Conservation (phyloP, 768 basidiomycete genomes). For the Phylloporus rhodoxanthus region DNA sequence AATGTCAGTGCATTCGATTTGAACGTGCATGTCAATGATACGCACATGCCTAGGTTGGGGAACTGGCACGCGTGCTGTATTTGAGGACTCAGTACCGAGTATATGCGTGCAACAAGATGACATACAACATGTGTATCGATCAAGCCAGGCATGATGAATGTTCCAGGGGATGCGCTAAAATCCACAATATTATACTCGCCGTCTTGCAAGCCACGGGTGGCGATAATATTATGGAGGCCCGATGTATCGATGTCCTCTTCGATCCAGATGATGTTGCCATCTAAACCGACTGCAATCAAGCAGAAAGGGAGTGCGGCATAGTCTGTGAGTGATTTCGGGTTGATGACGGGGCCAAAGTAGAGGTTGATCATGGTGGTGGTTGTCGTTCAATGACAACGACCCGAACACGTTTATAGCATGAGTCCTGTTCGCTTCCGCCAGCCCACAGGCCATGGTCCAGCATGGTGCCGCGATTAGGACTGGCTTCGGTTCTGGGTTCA, state of each 20-base stretch:
- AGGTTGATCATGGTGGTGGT: constrained; percentile 30
- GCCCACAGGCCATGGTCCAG: no score
- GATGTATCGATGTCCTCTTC: constrained; percentile 49
- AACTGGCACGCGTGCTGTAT: constrained; percentile 34
- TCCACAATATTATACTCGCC: constrained; percentile 26
- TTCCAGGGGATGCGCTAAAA: constrained; percentile 37
- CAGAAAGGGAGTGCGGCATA: constrained; percentile 47
- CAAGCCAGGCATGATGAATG: constrained; percentile 81
- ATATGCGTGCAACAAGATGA: not conserved
- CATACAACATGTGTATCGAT: constrained; percentile 87
- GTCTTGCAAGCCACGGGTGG: constrained; percentile 43
- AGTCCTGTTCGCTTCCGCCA: not conserved
- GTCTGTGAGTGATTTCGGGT: constrained; percentile 38
- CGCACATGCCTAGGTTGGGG: constrained; percentile 33
- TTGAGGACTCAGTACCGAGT: not conserved
- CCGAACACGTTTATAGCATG: not conserved
- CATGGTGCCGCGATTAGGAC: no score
- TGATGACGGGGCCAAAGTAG: constrained; percentile 58
- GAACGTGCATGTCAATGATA: not conserved
- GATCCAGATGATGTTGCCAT: constrained; percentile 66
- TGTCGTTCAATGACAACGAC: not conserved
- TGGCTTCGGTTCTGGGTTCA: no score
- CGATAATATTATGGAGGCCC: constrained; percentile 46
- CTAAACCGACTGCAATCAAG: constrained; percentile 45
- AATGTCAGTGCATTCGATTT: not conserved